These are phyloP conservation scores for Russula griseocarnosa DNA, from an alignment of 768 basidiomycete species.

Conservation along the genomic window DNA sequence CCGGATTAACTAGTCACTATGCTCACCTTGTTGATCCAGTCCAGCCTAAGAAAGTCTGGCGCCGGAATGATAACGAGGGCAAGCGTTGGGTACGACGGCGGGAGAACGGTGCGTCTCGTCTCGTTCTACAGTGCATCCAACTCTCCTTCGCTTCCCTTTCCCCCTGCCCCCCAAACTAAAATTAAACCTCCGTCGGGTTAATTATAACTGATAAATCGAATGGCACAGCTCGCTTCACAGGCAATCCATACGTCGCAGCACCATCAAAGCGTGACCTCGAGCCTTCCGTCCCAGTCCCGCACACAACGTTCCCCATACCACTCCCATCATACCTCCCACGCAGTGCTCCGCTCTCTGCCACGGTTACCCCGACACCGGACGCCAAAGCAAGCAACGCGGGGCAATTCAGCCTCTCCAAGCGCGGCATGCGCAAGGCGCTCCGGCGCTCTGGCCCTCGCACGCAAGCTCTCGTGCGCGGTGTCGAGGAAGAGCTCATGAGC, in stretches of 20 bases:
- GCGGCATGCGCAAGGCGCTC: conserved; percentile 67
- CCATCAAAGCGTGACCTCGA: conserved; percentile 57
- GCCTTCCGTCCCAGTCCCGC: conserved; percentile 41
- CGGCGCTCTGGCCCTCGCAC: conserved; percentile 58
- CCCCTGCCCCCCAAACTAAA: not conserved
- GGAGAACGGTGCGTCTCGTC: conserved; percentile 60
- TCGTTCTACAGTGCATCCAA: not conserved
- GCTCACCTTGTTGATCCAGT: conserved; percentile 43
- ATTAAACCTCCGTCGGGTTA: not conserved
- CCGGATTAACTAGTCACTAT: conserved; percentile 49
- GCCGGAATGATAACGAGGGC: conserved; percentile 62
- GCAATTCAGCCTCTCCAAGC: conserved; percentile 69
- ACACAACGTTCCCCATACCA: conserved; percentile 70
- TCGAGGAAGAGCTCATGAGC: conserved; percentile 57
- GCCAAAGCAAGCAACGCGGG: conserved; percentile 65
- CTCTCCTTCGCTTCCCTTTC: not conserved
- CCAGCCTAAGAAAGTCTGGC: conserved; percentile 41
- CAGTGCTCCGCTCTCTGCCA: conserved; percentile 48
- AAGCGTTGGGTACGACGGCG: conserved; percentile 74
- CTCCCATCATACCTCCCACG: conserved; percentile 68
- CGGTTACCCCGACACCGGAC: conserved; percentile 35
- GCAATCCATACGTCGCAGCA: conserved; percentile 67
- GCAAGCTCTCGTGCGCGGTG: conserved; percentile 58
- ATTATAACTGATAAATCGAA: not conserved
- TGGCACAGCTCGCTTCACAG: conserved; percentile 59